Evolutionary conservation across 116 monocot species (phyloP).

Genomic region (Phalaenopsis hybrid): DNA sequence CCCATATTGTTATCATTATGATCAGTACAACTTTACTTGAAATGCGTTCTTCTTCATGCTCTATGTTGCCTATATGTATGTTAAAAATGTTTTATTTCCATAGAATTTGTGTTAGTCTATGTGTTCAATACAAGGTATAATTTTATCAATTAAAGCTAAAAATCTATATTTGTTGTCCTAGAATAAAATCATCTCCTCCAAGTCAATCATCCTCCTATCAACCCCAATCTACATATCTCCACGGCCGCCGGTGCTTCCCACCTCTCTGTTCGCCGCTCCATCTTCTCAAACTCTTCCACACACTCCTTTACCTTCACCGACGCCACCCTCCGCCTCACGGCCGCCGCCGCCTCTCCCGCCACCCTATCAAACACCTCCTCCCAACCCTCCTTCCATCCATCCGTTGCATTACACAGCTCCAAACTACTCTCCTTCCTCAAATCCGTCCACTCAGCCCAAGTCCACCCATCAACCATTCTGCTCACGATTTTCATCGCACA

Average conservation of each 20-base stretch:
- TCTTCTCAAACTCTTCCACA: neutral
- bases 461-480: slow-evolving; percentile 24
- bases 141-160: too few relatives aligned
- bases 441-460: slow-evolving; percentile 30
- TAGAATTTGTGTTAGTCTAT: too few relatives aligned
- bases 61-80: too few relatives aligned
- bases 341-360: neutral
- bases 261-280: neutral
- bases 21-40: too few relatives aligned
- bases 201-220: neutral
- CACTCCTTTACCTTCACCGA: neutral
- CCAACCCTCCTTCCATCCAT: neutral
- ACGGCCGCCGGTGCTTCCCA: neutral
- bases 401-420: neutral
- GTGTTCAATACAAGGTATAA: too few relatives aligned
- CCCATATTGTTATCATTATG: too few relatives aligned
- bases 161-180: too few relatives aligned
- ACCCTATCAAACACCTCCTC: neutral
- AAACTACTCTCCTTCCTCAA: neutral
- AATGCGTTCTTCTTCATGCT: too few relatives aligned
- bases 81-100: too few relatives aligned
- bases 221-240: neutral
- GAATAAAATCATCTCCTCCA: too few relatives aligned
- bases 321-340: neutral
- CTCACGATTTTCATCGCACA: slow-evolving; percentile 25